Conservation (phyloP, 2,329 filamentous ascomycete genomes). For the Thielaviopsis ethacetica region DNA sequence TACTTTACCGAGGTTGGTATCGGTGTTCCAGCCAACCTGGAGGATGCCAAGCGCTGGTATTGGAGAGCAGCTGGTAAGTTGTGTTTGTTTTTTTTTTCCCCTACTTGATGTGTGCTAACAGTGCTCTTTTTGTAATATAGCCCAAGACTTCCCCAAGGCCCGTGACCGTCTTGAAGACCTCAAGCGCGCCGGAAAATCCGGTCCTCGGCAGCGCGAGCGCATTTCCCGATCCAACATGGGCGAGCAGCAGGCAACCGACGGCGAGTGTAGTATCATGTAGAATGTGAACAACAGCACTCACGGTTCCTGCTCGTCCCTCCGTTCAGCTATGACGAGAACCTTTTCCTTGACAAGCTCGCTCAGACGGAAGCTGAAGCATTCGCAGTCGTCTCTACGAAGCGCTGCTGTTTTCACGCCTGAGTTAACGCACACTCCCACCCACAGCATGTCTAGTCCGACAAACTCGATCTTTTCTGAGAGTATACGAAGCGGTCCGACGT, state of each 20-base stretch:
- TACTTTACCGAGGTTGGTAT: conserved; percentile 96
- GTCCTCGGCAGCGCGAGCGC: conserved; percentile 57
- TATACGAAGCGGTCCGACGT: too few relatives aligned
- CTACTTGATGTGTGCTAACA: conserved; percentile 16
- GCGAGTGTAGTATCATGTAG: conserved; percentile 12
- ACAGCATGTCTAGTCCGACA: too few relatives aligned
- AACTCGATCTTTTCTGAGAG: too few relatives aligned
- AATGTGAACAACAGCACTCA: conserved; percentile 9
- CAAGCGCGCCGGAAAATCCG: conserved; percentile 59
- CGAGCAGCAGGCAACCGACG: conserved; percentile 32
- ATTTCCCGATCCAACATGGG: conserved; percentile 69
- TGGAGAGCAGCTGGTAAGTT: conserved; percentile 86
- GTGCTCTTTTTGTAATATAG: conserved; percentile 27
- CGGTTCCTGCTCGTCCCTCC: neutral
- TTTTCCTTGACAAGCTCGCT: neutral
- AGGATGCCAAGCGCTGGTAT: conserved; percentile 97
- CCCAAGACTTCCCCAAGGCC: conserved; percentile 88
- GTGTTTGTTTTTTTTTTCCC: neutral
- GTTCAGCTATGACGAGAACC: neutral
- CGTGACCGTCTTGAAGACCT: conserved; percentile 85
- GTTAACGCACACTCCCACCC: too few relatives aligned
- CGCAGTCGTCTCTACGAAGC: too few relatives aligned
- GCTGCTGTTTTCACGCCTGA: too few relatives aligned
- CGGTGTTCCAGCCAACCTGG: conserved; percentile 66
- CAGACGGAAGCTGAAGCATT: too few relatives aligned